phyloP scores from a whole-genome alignment of 495 filamentous ascomycete species.

The Wilcoxina mikolae region DNA sequence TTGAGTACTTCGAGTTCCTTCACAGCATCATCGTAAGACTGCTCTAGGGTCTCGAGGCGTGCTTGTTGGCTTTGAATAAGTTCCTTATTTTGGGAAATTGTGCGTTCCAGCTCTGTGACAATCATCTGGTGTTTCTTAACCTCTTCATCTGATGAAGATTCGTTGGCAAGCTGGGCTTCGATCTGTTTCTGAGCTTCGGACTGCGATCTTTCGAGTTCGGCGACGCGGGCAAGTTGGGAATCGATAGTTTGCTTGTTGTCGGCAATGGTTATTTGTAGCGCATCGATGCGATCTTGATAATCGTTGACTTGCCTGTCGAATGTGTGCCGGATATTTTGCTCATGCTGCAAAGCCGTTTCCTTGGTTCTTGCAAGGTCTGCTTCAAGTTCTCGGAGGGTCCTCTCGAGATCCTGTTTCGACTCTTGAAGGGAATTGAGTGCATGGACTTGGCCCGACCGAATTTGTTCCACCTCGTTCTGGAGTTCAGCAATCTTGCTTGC shows the following conservation, averaged over 20 bases:
- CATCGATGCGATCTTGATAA: conserved; percentile 51
- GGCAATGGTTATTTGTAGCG: conserved; percentile 59
- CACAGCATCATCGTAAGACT: conserved; percentile 26
- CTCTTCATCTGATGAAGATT: conserved; percentile 11
- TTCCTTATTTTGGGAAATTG: conserved; percentile 23
- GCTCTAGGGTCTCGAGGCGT: conserved; percentile 22
- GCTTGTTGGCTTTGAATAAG: conserved; percentile 24
- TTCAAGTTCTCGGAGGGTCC: conserved; percentile 60
- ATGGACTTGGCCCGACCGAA: conserved; percentile 58
- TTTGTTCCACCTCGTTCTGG: conserved; percentile 56
- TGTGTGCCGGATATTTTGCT: conserved; percentile 26
- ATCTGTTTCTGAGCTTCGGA: conserved; percentile 44
- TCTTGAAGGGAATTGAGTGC: conserved; percentile 58
- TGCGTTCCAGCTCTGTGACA: conserved; percentile 14
- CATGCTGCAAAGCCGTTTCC: conserved; percentile 26
- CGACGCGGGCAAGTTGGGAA: conserved; percentile 46
- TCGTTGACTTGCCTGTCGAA: conserved; percentile 40
- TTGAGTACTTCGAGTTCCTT: conserved; percentile 31
- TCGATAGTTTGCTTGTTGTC: conserved; percentile 60
- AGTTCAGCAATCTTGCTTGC: conserved; percentile 53
- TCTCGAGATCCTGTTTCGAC: conserved; percentile 56
- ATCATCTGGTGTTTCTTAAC: conserved; percentile 16
- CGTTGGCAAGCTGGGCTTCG: conserved; percentile 30
- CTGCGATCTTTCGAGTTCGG: conserved; percentile 51
- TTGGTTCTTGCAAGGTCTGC: conserved; percentile 33